Percentiles rank a stretch among this genome's conserved stretches.
These are phyloP conservation scores for Allium cepa DNA, from an alignment of 106 monocot species.

Conservation along the genomic window DNA sequence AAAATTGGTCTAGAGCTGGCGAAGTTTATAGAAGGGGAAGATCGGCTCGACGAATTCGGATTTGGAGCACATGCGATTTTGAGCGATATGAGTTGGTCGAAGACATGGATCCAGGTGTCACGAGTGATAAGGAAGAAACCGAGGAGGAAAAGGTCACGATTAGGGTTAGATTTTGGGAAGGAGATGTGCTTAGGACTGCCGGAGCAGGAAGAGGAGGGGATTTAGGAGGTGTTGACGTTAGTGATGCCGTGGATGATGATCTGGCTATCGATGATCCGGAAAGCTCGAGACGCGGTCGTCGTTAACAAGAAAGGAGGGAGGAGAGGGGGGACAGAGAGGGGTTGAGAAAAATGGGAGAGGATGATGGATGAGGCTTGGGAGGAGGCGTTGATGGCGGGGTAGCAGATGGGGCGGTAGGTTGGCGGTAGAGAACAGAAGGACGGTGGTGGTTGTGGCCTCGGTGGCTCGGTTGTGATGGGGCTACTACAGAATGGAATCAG, in stretches of 20 bases:
- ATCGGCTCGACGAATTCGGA: no score
- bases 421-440: slow-evolving; percentile 45
- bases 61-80: no score
- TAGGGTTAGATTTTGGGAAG: no score
- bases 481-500: slow-evolving; percentile 32
- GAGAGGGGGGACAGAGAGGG: slow-evolving; percentile 51
- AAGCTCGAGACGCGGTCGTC: slow-evolving; percentile 52
- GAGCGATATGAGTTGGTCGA: no score
- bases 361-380: slow-evolving; percentile 56
- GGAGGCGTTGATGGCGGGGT: slow-evolving; percentile 85
- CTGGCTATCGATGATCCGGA: slow-evolving; percentile 45
- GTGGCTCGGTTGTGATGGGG: slow-evolving; percentile 9
- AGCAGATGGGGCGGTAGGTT: slow-evolving; percentile 83
- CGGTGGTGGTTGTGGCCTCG: slow-evolving; percentile 10
- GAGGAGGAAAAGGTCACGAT: no score
- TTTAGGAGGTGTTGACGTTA: slow-evolving; percentile 79
- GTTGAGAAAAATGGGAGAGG: slow-evolving; percentile 72
- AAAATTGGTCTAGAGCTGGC: no score
- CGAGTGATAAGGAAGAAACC: no score
- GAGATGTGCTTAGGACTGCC: slow-evolving; percentile 56
- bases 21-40: no score
- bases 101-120: no score
- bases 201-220: slow-evolving; percentile 79
- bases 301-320: slow-evolving; percentile 32
- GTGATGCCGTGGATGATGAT: slow-evolving; percentile 44